These are phyloP conservation scores for Tricholoma sp. DNA, from an alignment of 768 basidiomycete species.

Conservation along the genomic window DNA sequence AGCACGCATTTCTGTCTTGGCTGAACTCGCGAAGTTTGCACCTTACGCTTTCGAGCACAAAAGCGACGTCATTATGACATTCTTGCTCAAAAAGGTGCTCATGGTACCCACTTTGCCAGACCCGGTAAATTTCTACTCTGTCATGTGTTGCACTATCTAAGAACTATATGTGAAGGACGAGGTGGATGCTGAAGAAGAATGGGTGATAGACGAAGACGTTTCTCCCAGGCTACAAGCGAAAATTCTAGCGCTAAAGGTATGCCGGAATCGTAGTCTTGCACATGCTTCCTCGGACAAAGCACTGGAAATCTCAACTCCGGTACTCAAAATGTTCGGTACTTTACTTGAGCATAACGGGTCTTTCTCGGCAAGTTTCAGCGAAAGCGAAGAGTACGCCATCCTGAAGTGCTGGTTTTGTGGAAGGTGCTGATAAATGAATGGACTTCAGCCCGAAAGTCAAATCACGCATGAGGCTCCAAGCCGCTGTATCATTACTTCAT, in stretches of 20 bases:
- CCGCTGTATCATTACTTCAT: conserved; percentile 76
- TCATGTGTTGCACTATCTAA: conserved; percentile 1
- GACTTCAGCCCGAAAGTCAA: conserved; percentile 50
- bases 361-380: conserved; percentile 32
- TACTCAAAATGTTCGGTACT: conserved; percentile 68
- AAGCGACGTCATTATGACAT: conserved; percentile 69
- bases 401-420: neutral
- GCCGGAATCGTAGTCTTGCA: conserved; percentile 73
- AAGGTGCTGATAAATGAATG: conserved; percentile 3
- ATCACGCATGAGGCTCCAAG: conserved; percentile 79
- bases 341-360: conserved; percentile 69
- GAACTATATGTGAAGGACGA: conserved; percentile 36
- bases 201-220: conserved; percentile 68
- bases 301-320: conserved; percentile 65
- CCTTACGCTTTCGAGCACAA: conserved; percentile 74
- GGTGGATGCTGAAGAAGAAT: conserved; percentile 65
- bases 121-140: conserved; percentile 32
- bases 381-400: conserved; percentile 40
- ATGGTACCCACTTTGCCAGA: conserved; percentile 48
- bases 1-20: conserved; percentile 66
- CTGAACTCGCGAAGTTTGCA: conserved; percentile 64
- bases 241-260: conserved; percentile 73
- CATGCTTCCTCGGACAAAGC: conserved; percentile 56
- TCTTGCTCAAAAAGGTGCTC: conserved; percentile 66
- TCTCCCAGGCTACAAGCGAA: conserved; percentile 60